phyloP scores from a whole-genome alignment of 495 filamentous ascomycete species.

The Geopyxis carbonaria region DNA sequence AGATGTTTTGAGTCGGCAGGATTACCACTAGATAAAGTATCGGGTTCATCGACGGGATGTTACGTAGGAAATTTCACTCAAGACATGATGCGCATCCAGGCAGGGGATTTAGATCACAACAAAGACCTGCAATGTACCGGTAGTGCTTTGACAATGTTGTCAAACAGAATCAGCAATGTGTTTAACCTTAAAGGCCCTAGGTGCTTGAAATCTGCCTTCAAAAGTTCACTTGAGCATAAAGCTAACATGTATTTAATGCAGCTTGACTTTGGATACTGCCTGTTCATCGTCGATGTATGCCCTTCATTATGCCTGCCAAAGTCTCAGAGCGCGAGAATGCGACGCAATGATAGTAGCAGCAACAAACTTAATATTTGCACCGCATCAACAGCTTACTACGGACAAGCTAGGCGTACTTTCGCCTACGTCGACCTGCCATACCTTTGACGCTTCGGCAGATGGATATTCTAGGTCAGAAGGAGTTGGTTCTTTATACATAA shows the following conservation, averaged over 20 bases:
- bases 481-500: conserved; percentile 40
- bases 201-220: no score
- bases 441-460: conserved; percentile 44
- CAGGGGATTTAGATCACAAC: conserved; percentile 22
- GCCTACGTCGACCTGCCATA: conserved; percentile 33
- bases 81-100: conserved; percentile 27
- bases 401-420: conserved; percentile 26
- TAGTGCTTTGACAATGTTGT: conserved; percentile 35
- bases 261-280: conserved; percentile 13
- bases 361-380: conserved; percentile 39
- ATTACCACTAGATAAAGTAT: no score
- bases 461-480: conserved; percentile 54
- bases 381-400: conserved; percentile 39
- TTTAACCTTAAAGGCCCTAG: conserved; percentile 8
- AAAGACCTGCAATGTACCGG: conserved; percentile 28
- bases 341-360: conserved; percentile 38
- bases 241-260: conserved; percentile 34
- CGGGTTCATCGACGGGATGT: no score
- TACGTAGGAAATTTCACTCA: conserved; percentile 30
- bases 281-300: conserved; percentile 27
- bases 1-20: no score
- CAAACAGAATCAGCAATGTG: conserved; percentile 30
- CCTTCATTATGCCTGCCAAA: conserved; percentile 28
- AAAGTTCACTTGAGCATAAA: conserved; percentile 12
- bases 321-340: conserved; percentile 29